phyloP scores from a whole-genome alignment of 345 rosid genomes.

The Eucalyptus erythrocorys region DNA sequence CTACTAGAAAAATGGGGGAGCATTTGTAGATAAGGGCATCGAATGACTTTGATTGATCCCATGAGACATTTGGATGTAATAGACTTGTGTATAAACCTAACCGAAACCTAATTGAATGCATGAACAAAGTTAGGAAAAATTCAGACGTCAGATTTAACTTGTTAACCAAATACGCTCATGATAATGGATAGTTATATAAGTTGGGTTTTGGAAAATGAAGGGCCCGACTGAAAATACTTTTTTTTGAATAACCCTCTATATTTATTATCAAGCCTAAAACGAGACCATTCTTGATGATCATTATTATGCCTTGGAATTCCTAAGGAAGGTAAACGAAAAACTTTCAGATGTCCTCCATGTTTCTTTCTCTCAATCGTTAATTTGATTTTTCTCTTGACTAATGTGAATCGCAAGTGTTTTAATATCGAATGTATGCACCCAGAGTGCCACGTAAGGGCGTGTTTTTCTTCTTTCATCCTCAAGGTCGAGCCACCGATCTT shows the following conservation, averaged over 20 bases:
- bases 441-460: not conserved
- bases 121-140: not conserved
- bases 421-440: not conserved
- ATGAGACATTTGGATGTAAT: not conserved
- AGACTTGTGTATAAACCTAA: not conserved
- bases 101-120: not conserved
- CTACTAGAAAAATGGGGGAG: not conserved
- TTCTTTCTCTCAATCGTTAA: not conserved
- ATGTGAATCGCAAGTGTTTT: not conserved
- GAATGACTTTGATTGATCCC: not conserved
- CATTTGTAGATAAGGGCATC: not conserved
- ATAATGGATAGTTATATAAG: not conserved
- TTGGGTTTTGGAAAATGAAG: not conserved
- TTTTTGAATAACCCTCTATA: not conserved
- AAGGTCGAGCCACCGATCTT: not conserved
- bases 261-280: not conserved
- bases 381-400: not conserved
- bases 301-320: not conserved
- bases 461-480: not conserved
- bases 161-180: fast-evolving
- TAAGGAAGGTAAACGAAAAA: not conserved
- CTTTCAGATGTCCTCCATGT: not conserved
- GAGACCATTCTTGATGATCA: not conserved
- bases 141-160: not conserved
- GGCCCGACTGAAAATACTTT: not conserved